A percentile compares a stretch with the other conserved stretches of the same genome.
phyloP scores from a whole-genome alignment of 1,139 yeast genomes.

The Yamadazyma sp. region DNA sequence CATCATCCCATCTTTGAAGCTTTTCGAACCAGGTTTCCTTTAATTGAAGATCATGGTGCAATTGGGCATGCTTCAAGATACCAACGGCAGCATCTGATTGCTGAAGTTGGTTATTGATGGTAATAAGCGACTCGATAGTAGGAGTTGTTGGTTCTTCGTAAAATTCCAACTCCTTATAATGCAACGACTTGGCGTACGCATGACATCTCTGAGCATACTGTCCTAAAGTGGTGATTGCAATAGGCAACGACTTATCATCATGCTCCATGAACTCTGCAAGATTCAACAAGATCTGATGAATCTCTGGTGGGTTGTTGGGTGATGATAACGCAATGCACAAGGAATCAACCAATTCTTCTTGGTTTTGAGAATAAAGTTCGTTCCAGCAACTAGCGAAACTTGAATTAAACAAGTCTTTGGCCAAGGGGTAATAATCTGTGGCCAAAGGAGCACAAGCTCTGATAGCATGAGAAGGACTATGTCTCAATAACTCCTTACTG shows the following conservation, averaged over 20 bases:
- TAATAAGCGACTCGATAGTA: conserved; percentile 87
- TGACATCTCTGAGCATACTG: conserved; percentile 94
- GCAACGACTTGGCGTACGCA: conserved; percentile 96
- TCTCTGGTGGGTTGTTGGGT: conserved; percentile 93
- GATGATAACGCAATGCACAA: conserved; percentile 86
- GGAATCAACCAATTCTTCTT: conserved; percentile 84
- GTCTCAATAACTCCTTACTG: conserved; percentile 82
- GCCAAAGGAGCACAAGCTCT: conserved; percentile 94
- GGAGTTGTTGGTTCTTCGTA: conserved; percentile 91
- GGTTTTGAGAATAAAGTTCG: conserved; percentile 87
- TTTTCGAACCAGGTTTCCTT: conserved; percentile 98
- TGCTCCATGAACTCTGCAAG: conserved; percentile 97
- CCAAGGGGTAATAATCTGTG: conserved; percentile 82
- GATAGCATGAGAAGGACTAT: conserved; percentile 92
- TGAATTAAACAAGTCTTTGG: conserved; percentile 89
- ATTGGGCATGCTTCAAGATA: conserved; percentile 90
- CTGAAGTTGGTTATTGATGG: conserved; percentile 90
- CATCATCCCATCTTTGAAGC: conserved; percentile 97
- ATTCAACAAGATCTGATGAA: conserved; percentile 83
- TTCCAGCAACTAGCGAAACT: conserved; percentile 97
- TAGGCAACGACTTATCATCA: conserved; percentile 91
- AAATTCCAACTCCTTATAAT: conserved; percentile 92
- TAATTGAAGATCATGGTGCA: conserved; percentile 86
- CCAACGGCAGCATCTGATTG: conserved; percentile 99
- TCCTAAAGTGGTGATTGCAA: conserved; percentile 84